A percentile compares a stretch with the other conserved stretches of the same genome.
Evolutionary conservation across 2,329 filamentous ascomycete genomes (phyloP).

Genomic region (Curvularia eragrostidis): DNA sequence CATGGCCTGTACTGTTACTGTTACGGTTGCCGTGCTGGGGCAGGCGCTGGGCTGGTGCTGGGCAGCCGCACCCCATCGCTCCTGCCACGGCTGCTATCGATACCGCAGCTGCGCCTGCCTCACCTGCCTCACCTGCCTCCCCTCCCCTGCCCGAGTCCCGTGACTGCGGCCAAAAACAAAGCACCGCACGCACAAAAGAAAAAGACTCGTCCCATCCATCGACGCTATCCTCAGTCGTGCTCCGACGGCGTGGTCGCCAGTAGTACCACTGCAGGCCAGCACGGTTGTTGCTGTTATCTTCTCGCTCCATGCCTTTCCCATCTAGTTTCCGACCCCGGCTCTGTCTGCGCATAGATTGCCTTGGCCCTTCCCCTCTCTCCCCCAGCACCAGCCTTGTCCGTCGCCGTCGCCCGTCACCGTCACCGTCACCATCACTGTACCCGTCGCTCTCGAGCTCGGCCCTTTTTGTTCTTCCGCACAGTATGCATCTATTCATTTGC

Average conservation of each 20-base stretch:
- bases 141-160: too few relatives aligned
- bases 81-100: too few relatives aligned
- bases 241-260: slow-evolving; percentile 6
- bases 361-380: neutral
- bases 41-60: too few relatives aligned
- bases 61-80: too few relatives aligned
- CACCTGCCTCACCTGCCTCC: too few relatives aligned
- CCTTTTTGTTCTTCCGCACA: slow-evolving; percentile 1
- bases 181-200: neutral
- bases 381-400: slow-evolving; percentile 13
- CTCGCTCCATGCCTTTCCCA: slow-evolving; percentile 18
- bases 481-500: neutral
- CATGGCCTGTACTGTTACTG: too few relatives aligned
- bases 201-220: neutral
- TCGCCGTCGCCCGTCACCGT: neutral
- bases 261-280: slow-evolving; percentile 14
- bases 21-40: too few relatives aligned
- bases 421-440: neutral
- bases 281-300: slow-evolving; percentile 13
- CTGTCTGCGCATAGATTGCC: slow-evolving; percentile 19
- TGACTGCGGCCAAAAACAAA: neutral
- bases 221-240: neutral
- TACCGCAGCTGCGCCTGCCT: neutral
- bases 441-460: neutral
- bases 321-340: slow-evolving; percentile 18